phyloP scores from a whole-genome alignment of 495 filamentous ascomycete species.

The Aspergillus nanangensis region DNA sequence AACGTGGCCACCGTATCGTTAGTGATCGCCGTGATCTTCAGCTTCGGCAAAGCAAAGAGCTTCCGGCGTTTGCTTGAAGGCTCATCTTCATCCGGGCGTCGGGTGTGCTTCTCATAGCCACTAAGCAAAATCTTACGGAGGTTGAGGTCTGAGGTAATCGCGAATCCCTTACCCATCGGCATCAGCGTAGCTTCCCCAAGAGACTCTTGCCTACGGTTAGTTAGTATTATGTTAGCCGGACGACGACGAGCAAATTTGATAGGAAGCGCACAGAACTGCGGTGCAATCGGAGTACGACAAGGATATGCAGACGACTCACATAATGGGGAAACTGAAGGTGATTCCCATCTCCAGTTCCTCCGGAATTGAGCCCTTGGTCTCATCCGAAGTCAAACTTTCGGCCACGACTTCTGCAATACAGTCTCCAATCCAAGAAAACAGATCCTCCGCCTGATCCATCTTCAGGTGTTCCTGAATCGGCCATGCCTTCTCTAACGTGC shows the following conservation, averaged over 20 bases:
- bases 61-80: slow-evolving; percentile 42
- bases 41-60: slow-evolving; percentile 52
- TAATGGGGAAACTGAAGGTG: slow-evolving; percentile 84
- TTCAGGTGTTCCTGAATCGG: slow-evolving; percentile 77
- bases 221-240: slow-evolving; percentile 6
- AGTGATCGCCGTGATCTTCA: slow-evolving; percentile 71
- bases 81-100: slow-evolving; percentile 39
- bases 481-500: slow-evolving; percentile 68
- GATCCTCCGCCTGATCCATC: slow-evolving; percentile 65
- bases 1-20: slow-evolving; percentile 81
- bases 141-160: slow-evolving; percentile 67
- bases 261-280: too few species aligned
- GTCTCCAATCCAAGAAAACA: slow-evolving; percentile 77
- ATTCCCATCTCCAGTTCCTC: slow-evolving; percentile 70
- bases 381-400: slow-evolving; percentile 42
- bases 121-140: slow-evolving; percentile 62
- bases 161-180: slow-evolving; percentile 87
- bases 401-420: slow-evolving; percentile 70
- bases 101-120: slow-evolving; percentile 62
- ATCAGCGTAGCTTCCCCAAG: slow-evolving; percentile 73
- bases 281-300: too few species aligned
- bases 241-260: too few species aligned
- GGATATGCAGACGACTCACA: slow-evolving; percentile 41
- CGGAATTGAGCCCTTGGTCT: slow-evolving; percentile 37
- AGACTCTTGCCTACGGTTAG: slow-evolving; percentile 58